phyloP scores from a whole-genome alignment of 495 filamentous ascomycete species.

The Lophiotrema nucula region DNA sequence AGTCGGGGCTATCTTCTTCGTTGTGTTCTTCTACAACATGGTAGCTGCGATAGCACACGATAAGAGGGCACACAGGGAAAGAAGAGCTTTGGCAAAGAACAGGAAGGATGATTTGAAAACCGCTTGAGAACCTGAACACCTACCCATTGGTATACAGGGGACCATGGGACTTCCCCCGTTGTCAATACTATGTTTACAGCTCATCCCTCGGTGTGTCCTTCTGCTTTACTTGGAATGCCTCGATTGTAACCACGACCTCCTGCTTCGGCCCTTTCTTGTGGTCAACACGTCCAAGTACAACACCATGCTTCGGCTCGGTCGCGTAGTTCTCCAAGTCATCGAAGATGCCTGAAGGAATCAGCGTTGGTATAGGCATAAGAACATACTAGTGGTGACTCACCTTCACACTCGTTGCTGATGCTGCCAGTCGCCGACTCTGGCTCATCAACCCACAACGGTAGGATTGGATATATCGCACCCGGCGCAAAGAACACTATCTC shows the following conservation, averaged over 20 bases:
- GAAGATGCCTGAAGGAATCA: conserved; percentile 17
- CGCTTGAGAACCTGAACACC: too few relatives aligned
- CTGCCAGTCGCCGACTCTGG: background rate
- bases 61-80: conserved; percentile 12
- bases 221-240: conserved; percentile 25
- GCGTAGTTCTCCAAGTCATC: conserved; percentile 31
- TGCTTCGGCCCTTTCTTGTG: conserved; percentile 22
- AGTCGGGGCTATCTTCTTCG: conserved; percentile 21
- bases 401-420: conserved; percentile 2
- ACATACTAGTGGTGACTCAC: conserved; percentile 3
- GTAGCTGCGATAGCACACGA: conserved; percentile 25
- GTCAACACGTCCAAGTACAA: conserved; percentile 12
- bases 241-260: conserved; percentile 25
- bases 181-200: too few relatives aligned
- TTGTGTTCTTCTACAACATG: conserved; percentile 36
- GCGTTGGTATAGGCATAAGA: background rate
- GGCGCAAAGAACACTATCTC: conserved; percentile 33
- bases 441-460: conserved; percentile 30
- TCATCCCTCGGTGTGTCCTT: conserved; percentile 15
- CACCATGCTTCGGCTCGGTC: conserved; percentile 18
- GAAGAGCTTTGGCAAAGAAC: conserved; percentile 9
- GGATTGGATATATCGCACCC: conserved; percentile 28
- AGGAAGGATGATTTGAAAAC: conserved; percentile 1
- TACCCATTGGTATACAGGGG: too few relatives aligned
- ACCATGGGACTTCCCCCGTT: too few relatives aligned